Evolutionary conservation across 805 yeast genomes (phyloP), one percentile per base, ranked within the genome.

Genomic region (Maudiozyma pseudohumilis): DNA sequence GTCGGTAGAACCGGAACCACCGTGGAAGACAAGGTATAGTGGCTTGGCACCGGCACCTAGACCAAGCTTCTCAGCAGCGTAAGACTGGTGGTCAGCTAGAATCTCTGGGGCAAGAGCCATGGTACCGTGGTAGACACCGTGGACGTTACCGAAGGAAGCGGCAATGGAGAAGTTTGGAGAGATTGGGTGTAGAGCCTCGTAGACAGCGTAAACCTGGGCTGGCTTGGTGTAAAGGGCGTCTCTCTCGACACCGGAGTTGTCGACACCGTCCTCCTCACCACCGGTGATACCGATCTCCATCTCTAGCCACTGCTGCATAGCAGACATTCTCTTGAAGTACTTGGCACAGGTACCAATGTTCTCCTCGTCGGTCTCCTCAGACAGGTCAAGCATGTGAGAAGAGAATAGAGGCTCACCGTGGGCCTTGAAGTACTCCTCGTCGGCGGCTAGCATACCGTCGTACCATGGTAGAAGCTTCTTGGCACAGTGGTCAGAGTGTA

Each of bases 221-320:
- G 98, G 86, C 56, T 79, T 77, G 55, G 98, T 92, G 83, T 89
- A 92, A 58, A 92, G 73, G 48, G 82, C 65, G 47, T 83, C 87
- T 70, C 82, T 81, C 62, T 77, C 76, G 51, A 85, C 96, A 65
- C 77, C 74, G 69, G 89, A 94, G 78, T 92, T 92, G 81, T 92
- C 92, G 60, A 92, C 98, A 80, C 98, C 98, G 64, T 92, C 98
- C 73, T 92, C 98, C 75, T 92, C 98, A 80, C 98, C 98, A 72
- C 98, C 98, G 65, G 98, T 92, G 79, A 92, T 92, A 79, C 98
- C 98, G 64, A 92, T 92, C 76, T 92, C 98, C 98, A 92, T 92
- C 77, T 92, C 98, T 64, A 92, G 78, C 92, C 92, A 92, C 74
- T 89, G 97, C 71, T 77, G 74, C 77, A 89, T 74, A 72, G 83